phyloP scores from a whole-genome alignment of 2,329 filamentous ascomycete genomes.

The Rutstroemia sydowiana region DNA sequence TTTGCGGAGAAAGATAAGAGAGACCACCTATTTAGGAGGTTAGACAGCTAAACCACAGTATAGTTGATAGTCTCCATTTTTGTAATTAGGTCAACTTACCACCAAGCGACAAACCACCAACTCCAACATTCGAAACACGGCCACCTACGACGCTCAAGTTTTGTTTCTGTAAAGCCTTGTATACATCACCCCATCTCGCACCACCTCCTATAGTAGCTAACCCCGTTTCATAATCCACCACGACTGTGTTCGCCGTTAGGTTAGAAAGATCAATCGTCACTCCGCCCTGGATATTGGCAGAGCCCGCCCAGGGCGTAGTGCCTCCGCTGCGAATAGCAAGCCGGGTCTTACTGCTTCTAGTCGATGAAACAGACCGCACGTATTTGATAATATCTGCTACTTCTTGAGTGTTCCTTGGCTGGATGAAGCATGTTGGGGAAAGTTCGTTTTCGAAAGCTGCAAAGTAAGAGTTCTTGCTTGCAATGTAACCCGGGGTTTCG shows the following conservation, averaged over 20 bases:
- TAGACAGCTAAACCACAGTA: too few relatives aligned
- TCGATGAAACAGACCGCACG: neutral
- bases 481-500: neutral
- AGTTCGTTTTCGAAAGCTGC: neutral
- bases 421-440: neutral
- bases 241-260: neutral
- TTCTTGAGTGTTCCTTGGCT: neutral
- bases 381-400: neutral
- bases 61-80: too few relatives aligned
- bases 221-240: neutral
- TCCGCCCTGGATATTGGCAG: constrained; percentile 41
- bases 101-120: neutral
- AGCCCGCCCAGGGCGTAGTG: constrained; percentile 31
- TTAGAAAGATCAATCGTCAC: constrained; percentile 29
- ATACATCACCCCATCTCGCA: too few relatives aligned
- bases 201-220: too few relatives aligned
- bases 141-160: too few relatives aligned
- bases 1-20: neutral
- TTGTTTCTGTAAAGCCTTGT: too few relatives aligned
- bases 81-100: constrained; percentile 13
- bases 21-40: neutral
- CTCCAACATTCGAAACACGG: constrained; percentile 12
- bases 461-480: neutral
- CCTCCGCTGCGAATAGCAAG: neutral
- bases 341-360: neutral